A percentile compares a stretch with the other conserved stretches of the same genome.
phyloP scores from a whole-genome alignment of 495 filamentous ascomycete species.

The Chaetomium tenue region DNA sequence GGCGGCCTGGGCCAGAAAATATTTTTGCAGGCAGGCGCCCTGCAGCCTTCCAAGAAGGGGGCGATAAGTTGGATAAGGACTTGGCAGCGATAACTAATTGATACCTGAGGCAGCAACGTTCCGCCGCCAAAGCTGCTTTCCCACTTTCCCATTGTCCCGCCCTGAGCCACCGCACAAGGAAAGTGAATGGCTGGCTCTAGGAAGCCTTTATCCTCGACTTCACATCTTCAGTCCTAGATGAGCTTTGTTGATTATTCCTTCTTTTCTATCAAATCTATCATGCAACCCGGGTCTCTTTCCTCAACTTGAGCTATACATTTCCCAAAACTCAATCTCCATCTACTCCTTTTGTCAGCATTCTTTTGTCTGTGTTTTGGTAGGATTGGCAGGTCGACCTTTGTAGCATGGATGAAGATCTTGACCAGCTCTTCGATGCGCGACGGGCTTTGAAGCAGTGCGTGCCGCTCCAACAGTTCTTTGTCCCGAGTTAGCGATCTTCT shows the following conservation, averaged over 20 bases:
- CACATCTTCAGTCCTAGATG: no score
- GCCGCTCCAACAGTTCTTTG: conserved; percentile 67
- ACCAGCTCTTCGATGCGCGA: conserved; percentile 76
- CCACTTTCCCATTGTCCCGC: no score
- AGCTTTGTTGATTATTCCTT: no score
- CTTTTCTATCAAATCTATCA: no score
- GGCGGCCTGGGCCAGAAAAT: conserved; percentile 17
- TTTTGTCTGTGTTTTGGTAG: background rate
- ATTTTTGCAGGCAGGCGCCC: conserved; percentile 21
- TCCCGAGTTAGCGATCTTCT: conserved; percentile 20
- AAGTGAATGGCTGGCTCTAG: no score
- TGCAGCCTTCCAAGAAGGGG: background rate
- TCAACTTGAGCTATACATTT: conserved; percentile 56
- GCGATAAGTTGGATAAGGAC: conserved; percentile 16
- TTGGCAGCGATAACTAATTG: background rate
- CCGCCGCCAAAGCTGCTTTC: background rate
- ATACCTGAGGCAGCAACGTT: background rate
- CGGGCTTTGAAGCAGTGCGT: conserved; percentile 67
- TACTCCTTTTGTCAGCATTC: conserved; percentile 39
- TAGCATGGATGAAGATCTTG: conserved; percentile 79
- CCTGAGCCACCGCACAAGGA: no score
- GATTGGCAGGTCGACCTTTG: conserved; percentile 54
- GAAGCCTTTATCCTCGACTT: background rate
- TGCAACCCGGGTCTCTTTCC: background rate
- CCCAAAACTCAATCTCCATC: conserved; percentile 88